These are phyloP conservation scores for Penicillium brasilianum DNA, from an alignment of 2,329 filamentous ascomycete genomes.

Conservation along the genomic window DNA sequence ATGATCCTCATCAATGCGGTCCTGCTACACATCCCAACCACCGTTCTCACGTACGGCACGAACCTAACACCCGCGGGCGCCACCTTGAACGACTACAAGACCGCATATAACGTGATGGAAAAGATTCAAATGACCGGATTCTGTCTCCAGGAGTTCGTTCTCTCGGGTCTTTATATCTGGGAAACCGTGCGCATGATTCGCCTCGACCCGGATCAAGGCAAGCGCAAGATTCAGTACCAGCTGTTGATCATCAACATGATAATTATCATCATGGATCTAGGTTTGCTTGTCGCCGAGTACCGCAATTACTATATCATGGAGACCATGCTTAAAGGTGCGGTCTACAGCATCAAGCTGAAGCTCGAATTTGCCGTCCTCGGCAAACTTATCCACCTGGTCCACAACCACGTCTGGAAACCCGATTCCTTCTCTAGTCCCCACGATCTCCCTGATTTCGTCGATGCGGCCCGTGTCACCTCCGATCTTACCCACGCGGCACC, in stretches of 20 bases:
- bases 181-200: constrained; percentile 59
- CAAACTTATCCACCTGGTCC: constrained; percentile 51
- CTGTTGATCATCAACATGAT: constrained; percentile 56
- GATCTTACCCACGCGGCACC: constrained; percentile 48
- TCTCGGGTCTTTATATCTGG: constrained; percentile 60
- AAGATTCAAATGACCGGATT: constrained; percentile 63
- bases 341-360: constrained; percentile 57
- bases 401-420: constrained; percentile 45
- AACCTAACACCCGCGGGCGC: constrained; percentile 37
- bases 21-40: constrained; percentile 52
- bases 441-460: constrained; percentile 52
- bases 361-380: constrained; percentile 57
- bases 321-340: constrained; percentile 53
- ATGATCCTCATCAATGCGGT: constrained; percentile 56
- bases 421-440: constrained; percentile 37
- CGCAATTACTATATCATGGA: constrained; percentile 53
- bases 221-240: constrained; percentile 55
- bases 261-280: constrained; percentile 54
- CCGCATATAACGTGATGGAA: constrained; percentile 55
- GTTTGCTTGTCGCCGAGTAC: constrained; percentile 51
- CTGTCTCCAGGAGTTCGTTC: constrained; percentile 60
- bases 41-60: constrained; percentile 52
- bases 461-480: constrained; percentile 49
- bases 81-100: constrained; percentile 31
- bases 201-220: constrained; percentile 49